phyloP scores from a whole-genome alignment of 495 filamentous ascomycete species.

The Penicillium silybi region DNA sequence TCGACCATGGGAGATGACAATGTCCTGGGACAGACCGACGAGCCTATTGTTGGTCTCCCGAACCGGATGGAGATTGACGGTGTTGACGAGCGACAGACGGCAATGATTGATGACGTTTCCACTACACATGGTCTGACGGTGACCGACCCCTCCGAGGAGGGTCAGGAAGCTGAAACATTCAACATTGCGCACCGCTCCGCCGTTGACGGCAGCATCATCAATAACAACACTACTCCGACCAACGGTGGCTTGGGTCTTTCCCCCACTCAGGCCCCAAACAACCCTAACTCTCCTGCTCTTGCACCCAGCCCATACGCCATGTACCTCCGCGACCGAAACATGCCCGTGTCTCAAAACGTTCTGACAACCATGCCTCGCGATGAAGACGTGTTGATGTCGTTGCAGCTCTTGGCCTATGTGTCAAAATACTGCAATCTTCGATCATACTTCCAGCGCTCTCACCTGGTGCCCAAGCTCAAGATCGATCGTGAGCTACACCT shows the following conservation, averaged over 20 bases:
- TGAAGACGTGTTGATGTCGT: slow-evolving; percentile 95
- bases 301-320: slow-evolving; percentile 66
- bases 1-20: slow-evolving; percentile 62
- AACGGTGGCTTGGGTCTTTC: slow-evolving; percentile 69
- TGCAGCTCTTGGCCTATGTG: slow-evolving; percentile 96
- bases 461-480: slow-evolving; percentile 88
- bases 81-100: slow-evolving; percentile 62
- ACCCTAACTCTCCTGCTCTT: slow-evolving; percentile 67
- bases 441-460: slow-evolving; percentile 90
- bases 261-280: slow-evolving; percentile 67
- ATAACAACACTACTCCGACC: slow-evolving; percentile 50
- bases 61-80: slow-evolving; percentile 74
- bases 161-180: slow-evolving; percentile 82
- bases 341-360: slow-evolving; percentile 62
- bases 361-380: slow-evolving; percentile 88
- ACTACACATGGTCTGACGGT: slow-evolving; percentile 70
- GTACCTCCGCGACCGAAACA: slow-evolving; percentile 68
- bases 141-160: slow-evolving; percentile 70
- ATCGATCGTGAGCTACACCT: slow-evolving; percentile 80
- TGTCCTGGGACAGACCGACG: slow-evolving; percentile 56
- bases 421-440: slow-evolving; percentile 97
- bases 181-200: slow-evolving; percentile 91
- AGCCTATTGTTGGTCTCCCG: slow-evolving; percentile 74
- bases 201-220: slow-evolving; percentile 84
- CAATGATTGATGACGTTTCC: slow-evolving; percentile 72